Evolutionary conservation across 31 red algal species (phyloP).

Genomic region (Odonthalia washingtoniensis): DNA sequence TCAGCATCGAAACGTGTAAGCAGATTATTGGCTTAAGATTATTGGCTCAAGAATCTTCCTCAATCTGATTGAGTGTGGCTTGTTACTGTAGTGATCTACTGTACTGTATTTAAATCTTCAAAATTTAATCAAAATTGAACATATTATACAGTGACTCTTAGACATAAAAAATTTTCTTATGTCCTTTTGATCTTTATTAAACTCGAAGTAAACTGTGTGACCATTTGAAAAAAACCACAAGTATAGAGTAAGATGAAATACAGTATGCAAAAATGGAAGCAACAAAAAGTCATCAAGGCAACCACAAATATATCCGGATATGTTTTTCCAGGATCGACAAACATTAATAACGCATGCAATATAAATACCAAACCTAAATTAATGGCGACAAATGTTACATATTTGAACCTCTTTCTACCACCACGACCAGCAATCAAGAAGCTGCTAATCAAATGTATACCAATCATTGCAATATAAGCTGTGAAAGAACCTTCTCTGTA

Average conservation of each 20-base stretch:
- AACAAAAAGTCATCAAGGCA: constrained; percentile 51
- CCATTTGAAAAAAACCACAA: not conserved
- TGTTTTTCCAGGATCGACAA: constrained; percentile 26
- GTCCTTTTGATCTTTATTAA: too few species aligned
- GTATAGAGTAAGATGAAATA: constrained; percentile 49
- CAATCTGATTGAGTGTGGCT: too few species aligned
- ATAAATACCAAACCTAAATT: not conserved
- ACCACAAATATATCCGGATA: constrained; percentile 64
- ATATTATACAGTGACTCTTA: too few species aligned
- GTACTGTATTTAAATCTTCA: too few species aligned
- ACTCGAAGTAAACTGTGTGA: too few species aligned
- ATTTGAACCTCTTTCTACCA: not conserved
- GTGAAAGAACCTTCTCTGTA: constrained; percentile 61
- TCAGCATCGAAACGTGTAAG: too few species aligned
- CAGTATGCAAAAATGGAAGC: constrained; percentile 46
- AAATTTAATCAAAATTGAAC: too few species aligned
- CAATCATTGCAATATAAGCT: constrained; percentile 67
- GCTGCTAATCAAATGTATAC: constrained; percentile 38
- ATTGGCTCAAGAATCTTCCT: too few species aligned
- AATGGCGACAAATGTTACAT: not conserved
- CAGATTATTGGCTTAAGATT: too few species aligned
- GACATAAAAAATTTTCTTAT: too few species aligned
- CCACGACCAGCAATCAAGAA: constrained; percentile 4
- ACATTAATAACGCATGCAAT: constrained; percentile 49
- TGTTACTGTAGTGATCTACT: too few species aligned